A percentile compares a stretch with the other conserved stretches of the same genome.
Evolutionary conservation across 2,329 filamentous ascomycete genomes (phyloP).

Genomic region (Verticillium nonalfalfae): DNA sequence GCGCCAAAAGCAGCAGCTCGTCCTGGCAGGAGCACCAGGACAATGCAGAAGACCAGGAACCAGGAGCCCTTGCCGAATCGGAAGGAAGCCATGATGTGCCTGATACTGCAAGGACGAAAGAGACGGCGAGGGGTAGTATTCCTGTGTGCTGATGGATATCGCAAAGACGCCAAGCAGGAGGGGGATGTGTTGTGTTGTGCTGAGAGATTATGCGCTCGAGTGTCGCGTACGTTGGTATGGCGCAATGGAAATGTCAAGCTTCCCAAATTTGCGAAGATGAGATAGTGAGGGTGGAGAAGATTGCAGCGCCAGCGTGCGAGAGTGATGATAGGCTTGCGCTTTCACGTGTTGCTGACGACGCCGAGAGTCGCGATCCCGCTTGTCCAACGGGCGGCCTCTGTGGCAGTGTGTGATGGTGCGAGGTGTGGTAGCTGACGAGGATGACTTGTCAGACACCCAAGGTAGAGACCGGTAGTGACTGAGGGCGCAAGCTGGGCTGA

Average conservation of each 20-base stretch:
- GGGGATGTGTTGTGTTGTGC: background rate
- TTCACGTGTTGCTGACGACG: background rate
- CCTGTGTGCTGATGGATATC: background rate
- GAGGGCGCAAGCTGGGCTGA: background rate
- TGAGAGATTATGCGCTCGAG: background rate
- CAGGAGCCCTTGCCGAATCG: conserved; percentile 38
- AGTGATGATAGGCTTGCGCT: background rate
- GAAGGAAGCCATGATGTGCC: conserved; percentile 38
- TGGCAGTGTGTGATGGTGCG: background rate
- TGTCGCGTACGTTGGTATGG: background rate
- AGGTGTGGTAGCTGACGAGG: background rate
- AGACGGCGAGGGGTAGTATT: background rate
- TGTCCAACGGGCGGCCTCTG: background rate
- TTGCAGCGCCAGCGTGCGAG: background rate
- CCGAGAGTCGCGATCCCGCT: background rate
- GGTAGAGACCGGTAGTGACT: background rate
- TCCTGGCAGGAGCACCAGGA: conserved; percentile 51
- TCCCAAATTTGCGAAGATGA: background rate
- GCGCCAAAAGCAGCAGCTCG: conserved; percentile 59
- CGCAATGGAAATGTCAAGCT: background rate
- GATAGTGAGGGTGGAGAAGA: background rate
- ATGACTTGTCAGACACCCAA: background rate
- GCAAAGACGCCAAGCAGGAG: background rate
- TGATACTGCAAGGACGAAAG: background rate
- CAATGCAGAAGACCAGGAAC: conserved; percentile 45